Conservation (phyloP, 768 basidiomycete genomes). For the Pilatotrama ljubarskyi region DNA sequence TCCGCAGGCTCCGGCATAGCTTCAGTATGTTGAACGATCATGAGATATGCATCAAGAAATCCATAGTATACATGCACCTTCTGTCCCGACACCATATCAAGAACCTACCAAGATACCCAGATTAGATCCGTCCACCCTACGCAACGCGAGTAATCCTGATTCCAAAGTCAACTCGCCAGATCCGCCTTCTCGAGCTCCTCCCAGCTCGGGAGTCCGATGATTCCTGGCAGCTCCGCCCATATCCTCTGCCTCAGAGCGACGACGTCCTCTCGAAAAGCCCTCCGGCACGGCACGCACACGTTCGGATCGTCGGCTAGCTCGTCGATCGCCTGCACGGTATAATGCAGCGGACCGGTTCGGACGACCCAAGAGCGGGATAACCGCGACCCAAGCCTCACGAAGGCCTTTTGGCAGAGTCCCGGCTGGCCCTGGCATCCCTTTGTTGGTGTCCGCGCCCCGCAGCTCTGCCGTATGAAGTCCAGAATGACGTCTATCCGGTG, state of each 20-base stretch:
- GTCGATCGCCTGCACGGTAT: slow-evolving; percentile 49
- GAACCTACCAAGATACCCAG: too few species aligned
- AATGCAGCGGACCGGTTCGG: slow-evolving; percentile 55
- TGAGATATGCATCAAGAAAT: not conserved
- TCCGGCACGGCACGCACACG: slow-evolving; percentile 48
- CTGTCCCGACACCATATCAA: too few species aligned
- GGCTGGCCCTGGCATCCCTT: slow-evolving; percentile 9
- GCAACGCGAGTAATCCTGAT: too few species aligned
- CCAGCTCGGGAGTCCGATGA: slow-evolving; percentile 51
- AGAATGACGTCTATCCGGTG: slow-evolving; percentile 49
- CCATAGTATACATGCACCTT: too few species aligned
- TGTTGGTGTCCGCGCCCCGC: slow-evolving; percentile 27
- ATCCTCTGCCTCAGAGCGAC: slow-evolving; percentile 38
- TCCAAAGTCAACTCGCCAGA: slow-evolving; percentile 23
- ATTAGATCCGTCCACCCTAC: not conserved
- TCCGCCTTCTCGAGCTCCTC: slow-evolving; percentile 38
- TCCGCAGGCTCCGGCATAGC: too few species aligned
- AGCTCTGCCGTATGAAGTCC: slow-evolving; percentile 48
- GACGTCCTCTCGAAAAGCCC: slow-evolving; percentile 44
- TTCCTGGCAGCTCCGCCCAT: slow-evolving; percentile 50
- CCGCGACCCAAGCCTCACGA: slow-evolving; percentile 43
- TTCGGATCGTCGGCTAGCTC: slow-evolving; percentile 34
- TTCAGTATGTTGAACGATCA: too few species aligned
- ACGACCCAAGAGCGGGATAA: slow-evolving; percentile 49
- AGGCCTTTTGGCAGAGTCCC: slow-evolving; percentile 42